These are phyloP conservation scores for Eucalyptus caleyi DNA, from an alignment of 345 rosid species.

Conservation along the genomic window DNA sequence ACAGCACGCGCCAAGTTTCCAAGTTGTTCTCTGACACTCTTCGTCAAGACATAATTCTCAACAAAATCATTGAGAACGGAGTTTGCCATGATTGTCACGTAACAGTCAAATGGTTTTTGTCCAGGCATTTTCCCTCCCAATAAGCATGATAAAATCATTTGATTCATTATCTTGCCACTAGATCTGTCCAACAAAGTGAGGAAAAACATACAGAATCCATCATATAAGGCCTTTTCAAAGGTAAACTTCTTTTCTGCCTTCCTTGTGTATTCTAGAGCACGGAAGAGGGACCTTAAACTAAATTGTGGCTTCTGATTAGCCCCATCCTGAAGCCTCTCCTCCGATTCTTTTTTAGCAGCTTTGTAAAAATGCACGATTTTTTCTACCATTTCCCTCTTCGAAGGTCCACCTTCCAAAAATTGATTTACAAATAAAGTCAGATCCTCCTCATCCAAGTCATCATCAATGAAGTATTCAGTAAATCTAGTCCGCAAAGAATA, in stretches of 20 bases:
- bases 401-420: slow-evolving; percentile 47
- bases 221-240: slow-evolving; percentile 60
- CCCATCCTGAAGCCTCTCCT: slow-evolving; percentile 93
- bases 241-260: slow-evolving; percentile 49
- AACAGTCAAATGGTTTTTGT: slow-evolving; percentile 20
- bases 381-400: slow-evolving; percentile 35
- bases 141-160: slow-evolving; percentile 31
- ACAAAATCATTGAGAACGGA: slow-evolving; percentile 24
- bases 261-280: slow-evolving; percentile 73
- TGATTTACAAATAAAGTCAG: slow-evolving; percentile 56
- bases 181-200: slow-evolving; percentile 72
- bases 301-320: slow-evolving; percentile 97
- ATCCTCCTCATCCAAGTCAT: slow-evolving; percentile 59
- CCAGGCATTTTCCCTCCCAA: slow-evolving; percentile 36
- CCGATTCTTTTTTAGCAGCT: slow-evolving; percentile 64
- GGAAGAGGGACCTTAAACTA: slow-evolving; percentile 90
- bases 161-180: slow-evolving; percentile 67
- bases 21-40: slow-evolving; percentile 66
- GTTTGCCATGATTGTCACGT: slow-evolving; percentile 22
- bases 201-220: slow-evolving; percentile 89
- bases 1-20: slow-evolving; percentile 75
- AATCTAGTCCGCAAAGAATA: slow-evolving; percentile 68
- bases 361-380: slow-evolving; percentile 61
- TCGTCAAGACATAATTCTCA: slow-evolving; percentile 56
- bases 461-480: slow-evolving; percentile 87